Percentiles rank a stretch among this genome's conserved stretches.
These are phyloP conservation scores for Martensiomyces pterosporus DNA, from an alignment of 192 early-diverging fungal genomes.

Conservation along the genomic window DNA sequence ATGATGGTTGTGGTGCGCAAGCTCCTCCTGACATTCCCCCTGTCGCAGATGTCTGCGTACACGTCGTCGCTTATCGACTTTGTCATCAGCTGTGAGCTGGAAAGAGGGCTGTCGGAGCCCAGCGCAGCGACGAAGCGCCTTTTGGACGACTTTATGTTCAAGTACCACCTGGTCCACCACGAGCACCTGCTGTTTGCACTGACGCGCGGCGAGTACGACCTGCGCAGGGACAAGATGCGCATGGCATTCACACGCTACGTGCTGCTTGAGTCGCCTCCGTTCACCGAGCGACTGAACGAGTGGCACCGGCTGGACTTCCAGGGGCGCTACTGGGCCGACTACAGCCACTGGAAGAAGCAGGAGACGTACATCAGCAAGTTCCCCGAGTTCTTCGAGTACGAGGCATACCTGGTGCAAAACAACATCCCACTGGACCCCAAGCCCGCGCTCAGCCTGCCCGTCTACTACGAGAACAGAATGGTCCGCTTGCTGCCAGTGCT, in stretches of 20 bases:
- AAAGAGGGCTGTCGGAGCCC: constrained; percentile 13
- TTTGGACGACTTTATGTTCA: constrained; percentile 69
- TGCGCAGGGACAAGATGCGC: constrained; percentile 50
- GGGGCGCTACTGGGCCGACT: constrained; percentile 68
- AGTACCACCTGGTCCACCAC: constrained; percentile 61
- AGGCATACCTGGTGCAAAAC: constrained; percentile 54
- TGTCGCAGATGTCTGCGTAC: constrained; percentile 65
- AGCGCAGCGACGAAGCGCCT: constrained; percentile 28
- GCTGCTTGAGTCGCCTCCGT: constrained; percentile 52
- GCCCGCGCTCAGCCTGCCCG: constrained; percentile 56
- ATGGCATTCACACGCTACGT: constrained; percentile 51
- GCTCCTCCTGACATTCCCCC: constrained; percentile 63
- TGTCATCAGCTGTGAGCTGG: constrained; percentile 47
- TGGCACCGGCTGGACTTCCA: constrained; percentile 64
- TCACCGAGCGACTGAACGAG: constrained; percentile 53
- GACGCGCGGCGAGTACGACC: constrained; percentile 57
- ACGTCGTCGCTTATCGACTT: constrained; percentile 66
- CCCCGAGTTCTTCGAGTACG: constrained; percentile 74
- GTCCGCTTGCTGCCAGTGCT: constrained; percentile 62
- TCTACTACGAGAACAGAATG: constrained; percentile 68
- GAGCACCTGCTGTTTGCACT: constrained; percentile 69
- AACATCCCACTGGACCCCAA: constrained; percentile 55
- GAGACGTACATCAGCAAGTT: constrained; percentile 58
- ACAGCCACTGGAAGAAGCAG: constrained; percentile 61
- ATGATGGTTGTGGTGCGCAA: constrained; percentile 55